Base-by-base conservation (phyloP, 2,329 filamentous ascomycete genomes). In the Monilinia vaccinii-corymbosi region DNA sequence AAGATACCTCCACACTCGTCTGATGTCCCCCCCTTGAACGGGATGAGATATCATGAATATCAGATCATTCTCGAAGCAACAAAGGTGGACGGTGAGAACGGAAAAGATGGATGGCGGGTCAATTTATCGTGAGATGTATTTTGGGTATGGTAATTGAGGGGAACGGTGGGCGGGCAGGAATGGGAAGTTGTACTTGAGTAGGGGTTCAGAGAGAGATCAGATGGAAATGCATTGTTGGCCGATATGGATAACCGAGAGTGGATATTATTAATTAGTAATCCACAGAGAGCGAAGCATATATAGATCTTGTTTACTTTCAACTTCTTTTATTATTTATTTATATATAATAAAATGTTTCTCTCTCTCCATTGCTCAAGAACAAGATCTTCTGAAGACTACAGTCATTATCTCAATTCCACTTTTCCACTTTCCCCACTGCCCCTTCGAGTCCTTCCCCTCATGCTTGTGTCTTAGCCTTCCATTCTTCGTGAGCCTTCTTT, bases 401-500 rank as follows among this genome's bases (percentile, higher is more conserved):
- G 6, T n/a, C 3, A 28, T 28, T 28, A 28, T 6, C 25, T 28
- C 25, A 28, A 28, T 28, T 28, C 25, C 3, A 10, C 18, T 38
- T 32, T 44, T 53, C 23, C 38, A 9, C 51, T 44, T 23, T 28
- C 6, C 6, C 25, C 25, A 28, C 6, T 28, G 25, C 25, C 25
- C 25, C 25, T 28, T 28, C 25, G 6, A 28, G 28, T 38, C 28
- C 25, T 53, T 18, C 34, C 9, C 8, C 31, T 60, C 58, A 57
- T 34, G 34, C 45, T 45, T 57, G 44, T 36, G 45, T 34, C 58
- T 60, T 57, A 6, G 60, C 62, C 52, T 69, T 70, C 66, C 66
- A 88, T 63, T 86, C 83, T 64, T 92, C 87, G 72, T 92, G 86
- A 61, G 82, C 73, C 80, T 93, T 95, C 79, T 91, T 94, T 77